Evolutionary conservation across 2,329 filamentous ascomycete genomes (phyloP), one percentile per base, ranked within the genome.

Genomic region (Sporothrix euskadiensis): DNA sequence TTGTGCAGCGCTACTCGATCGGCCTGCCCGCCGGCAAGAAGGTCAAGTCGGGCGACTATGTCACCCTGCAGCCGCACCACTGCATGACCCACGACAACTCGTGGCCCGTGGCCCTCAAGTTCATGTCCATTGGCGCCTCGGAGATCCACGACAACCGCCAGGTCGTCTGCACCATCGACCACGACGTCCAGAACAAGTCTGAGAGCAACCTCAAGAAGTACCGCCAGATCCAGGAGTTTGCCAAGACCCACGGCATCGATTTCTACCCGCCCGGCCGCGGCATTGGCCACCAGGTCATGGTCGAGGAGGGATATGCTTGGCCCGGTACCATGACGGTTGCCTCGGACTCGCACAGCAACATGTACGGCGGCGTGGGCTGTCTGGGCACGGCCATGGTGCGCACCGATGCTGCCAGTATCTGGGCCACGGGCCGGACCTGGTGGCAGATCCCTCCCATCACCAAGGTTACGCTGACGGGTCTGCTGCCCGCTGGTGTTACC

Each of bases 381-480:
- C 82, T 97, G 52, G 94, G 94, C 3, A 95, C 92, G 0, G 88
- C 94, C 0, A 87, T 98, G 47, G 94, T 98, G 2, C 84, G 95
- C 52, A 97, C 94, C 0, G 95, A 98, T 79, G 95, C 92, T 2
- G 93, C 94, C 0, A 89, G 88, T 77, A 93, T 98, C 54, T 97
- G 91, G 92, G 91, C 92, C 0, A 97, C 94, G 0, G 89, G 90
- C 4, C 85, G 87, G 76, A 97, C 92, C 0, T 98, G 94, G 94
- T 97, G 90, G 89, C 92, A 97, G 83, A 88, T 96, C 32, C 95
- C 95, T 0, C 75, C 75, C n/a, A 88, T 97, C 39, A 93, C 92
- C 0, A 91, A 92, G 82, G 88, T 98, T 32, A 94, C 88, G 0
- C 85, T 98, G 12, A 92, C 87, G 0, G 94, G 94, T 7, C 82